A percentile compares a stretch with the other conserved stretches of the same genome.
phyloP scores from a whole-genome alignment of 225 moss, liverwort and hornwort genomes.

The Anthoceros angustus region DNA sequence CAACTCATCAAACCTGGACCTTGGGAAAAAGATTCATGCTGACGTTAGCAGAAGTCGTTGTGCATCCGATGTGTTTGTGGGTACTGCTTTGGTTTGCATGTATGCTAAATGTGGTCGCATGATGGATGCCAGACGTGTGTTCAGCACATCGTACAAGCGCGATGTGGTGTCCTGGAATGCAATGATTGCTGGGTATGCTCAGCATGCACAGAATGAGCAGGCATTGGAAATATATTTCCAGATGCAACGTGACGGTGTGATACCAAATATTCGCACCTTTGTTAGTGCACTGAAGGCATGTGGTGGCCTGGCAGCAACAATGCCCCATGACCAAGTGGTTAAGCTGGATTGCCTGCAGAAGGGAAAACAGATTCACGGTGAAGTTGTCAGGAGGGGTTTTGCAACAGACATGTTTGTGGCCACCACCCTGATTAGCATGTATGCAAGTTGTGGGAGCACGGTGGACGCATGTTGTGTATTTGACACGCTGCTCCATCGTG shows the following conservation, averaged over 20 bases:
- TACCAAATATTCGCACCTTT: conserved; percentile 2
- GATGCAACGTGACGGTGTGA: conserved; percentile 7
- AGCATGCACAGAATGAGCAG: conserved; percentile 4
- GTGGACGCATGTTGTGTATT: too few species aligned
- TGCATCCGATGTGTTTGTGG: conserved; percentile 14
- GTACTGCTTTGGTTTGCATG: neutral
- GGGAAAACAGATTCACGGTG: too few species aligned
- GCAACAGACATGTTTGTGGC: too few species aligned
- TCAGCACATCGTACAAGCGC: neutral
- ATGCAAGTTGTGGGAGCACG: too few species aligned
- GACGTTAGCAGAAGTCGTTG: conserved; percentile 12
- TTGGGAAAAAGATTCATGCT: conserved; percentile 15
- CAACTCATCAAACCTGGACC: conserved; percentile 11
- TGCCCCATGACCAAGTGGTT: too few species aligned
- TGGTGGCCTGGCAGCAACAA: neutral
- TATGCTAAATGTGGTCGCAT: conserved; percentile 7
- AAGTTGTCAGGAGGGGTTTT: too few species aligned
- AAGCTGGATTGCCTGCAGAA: too few species aligned
- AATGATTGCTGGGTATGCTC: conserved; percentile 12
- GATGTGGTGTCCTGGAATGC: conserved; percentile 5
- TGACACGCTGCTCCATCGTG: too few species aligned
- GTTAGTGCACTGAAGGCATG: conserved; percentile 7
- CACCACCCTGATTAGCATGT: too few species aligned
- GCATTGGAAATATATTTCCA: conserved; percentile 4
- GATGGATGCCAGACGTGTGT: conserved; percentile 8